These are phyloP conservation scores for Camellia lanceoleosa DNA, from an alignment of 148 eudicot species.

Conservation along the genomic window DNA sequence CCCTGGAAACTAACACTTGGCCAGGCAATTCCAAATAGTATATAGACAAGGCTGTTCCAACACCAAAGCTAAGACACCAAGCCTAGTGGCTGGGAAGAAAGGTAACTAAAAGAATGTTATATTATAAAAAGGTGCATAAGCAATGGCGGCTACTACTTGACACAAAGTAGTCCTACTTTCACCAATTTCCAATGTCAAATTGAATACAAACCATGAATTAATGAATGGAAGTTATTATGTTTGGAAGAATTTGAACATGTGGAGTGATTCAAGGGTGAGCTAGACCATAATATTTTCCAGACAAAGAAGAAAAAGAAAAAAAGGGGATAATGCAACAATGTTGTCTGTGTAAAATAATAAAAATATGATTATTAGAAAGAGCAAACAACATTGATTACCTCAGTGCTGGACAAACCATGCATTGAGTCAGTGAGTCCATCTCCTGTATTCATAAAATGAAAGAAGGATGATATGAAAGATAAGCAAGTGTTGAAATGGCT, in stretches of 20 bases:
- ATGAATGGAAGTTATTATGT: neutral
- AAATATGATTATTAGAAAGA: neutral
- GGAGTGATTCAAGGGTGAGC: neutral
- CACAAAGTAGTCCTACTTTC: neutral
- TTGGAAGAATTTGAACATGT: neutral
- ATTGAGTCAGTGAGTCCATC: slow-evolving; percentile 85
- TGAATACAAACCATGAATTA: neutral
- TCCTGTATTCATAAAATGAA: slow-evolving; percentile 44
- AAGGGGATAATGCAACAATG: neutral
- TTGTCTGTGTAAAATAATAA: neutral
- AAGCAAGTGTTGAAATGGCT: neutral
- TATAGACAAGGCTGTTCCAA: neutral
- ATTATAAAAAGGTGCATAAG: neutral
- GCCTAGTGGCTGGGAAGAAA: neutral
- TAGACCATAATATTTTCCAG: neutral
- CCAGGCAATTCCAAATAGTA: neutral
- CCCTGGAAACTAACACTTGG: neutral
- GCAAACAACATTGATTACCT: slow-evolving; percentile 39
- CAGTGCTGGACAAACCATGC: slow-evolving; percentile 68
- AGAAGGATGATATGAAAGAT: neutral
- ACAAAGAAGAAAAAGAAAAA: neutral
- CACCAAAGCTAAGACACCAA: neutral
- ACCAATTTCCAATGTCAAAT: neutral
- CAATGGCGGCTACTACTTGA: neutral
- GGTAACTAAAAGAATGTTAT: neutral